A percentile compares a stretch with the other conserved stretches of the same genome.
phyloP scores from a whole-genome alignment of 345 rosid species.

The Crucihimalaya himalaica region DNA sequence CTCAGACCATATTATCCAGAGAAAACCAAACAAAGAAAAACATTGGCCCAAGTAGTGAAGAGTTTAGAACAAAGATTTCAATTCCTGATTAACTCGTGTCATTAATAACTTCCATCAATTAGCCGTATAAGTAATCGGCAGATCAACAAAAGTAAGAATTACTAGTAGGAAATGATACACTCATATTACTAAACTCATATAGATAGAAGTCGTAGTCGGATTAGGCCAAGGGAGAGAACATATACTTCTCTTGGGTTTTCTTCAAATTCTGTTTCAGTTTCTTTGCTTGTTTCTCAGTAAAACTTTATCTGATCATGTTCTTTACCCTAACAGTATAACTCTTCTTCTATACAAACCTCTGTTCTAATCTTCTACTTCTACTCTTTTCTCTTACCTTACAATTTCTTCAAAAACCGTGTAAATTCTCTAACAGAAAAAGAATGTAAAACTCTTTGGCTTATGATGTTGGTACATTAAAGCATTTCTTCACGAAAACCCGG shows the following conservation, averaged over 20 bases:
- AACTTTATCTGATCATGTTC: not conserved
- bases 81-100: not conserved
- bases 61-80: not conserved
- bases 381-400: not conserved
- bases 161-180: not conserved
- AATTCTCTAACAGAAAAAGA: not conserved
- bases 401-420: not conserved
- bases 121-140: not conserved
- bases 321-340: not conserved
- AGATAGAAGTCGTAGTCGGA: not conserved
- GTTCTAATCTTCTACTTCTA: not conserved
- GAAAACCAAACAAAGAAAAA: constrained; percentile 13
- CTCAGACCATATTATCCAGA: not conserved
- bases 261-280: not conserved
- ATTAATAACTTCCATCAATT: not conserved
- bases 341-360: not conserved
- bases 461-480: not conserved
- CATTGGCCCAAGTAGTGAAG: not conserved
- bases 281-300: not conserved
- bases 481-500: not conserved
- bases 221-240: not conserved
- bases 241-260: not conserved
- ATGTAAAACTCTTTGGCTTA: not conserved
- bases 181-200: not conserved
- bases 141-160: not conserved